phyloP scores from a whole-genome alignment of 2,329 filamentous ascomycete species.

The Dendryphion nanum region DNA sequence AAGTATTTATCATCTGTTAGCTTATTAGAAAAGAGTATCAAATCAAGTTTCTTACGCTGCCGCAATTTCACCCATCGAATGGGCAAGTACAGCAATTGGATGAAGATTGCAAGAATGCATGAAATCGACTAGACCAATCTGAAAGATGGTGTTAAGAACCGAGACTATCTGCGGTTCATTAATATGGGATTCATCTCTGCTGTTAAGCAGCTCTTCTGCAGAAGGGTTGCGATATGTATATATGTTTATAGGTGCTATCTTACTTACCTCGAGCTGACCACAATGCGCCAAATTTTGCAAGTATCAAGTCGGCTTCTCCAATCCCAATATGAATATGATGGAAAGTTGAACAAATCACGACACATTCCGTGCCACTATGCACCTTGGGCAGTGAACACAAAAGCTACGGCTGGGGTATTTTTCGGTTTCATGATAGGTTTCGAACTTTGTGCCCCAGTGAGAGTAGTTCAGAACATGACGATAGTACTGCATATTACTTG shows the following conservation, averaged over 20 bases:
- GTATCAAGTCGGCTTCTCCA: not conserved
- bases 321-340: not conserved
- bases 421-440: not conserved
- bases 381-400: conserved; percentile 18
- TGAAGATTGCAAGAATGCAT: conserved; percentile 6
- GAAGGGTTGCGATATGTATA: no score
- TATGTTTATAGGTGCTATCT: no score
- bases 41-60: conserved; percentile 13
- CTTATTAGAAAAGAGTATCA: no score
- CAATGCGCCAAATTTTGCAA: not conserved
- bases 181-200: conserved; percentile 2
- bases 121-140: conserved; percentile 16
- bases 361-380: conserved; percentile 13
- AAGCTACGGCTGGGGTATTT: conserved; percentile 1
- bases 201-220: conserved; percentile 2
- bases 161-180: conserved; percentile 10
- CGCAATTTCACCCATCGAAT: conserved; percentile 20
- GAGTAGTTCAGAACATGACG: not conserved
- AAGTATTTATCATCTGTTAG: no score
- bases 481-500: conserved; percentile 1
- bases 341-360: conserved; percentile 4
- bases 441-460: no score
- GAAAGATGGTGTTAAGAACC: conserved; percentile 14
- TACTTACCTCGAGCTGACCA: not conserved
- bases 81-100: conserved; percentile 12